Percentiles rank a stretch among this genome's conserved stretches.
Conservation (phyloP, 371 early-diverging fungal species). For the Zancudomyces culisetae region DNA sequence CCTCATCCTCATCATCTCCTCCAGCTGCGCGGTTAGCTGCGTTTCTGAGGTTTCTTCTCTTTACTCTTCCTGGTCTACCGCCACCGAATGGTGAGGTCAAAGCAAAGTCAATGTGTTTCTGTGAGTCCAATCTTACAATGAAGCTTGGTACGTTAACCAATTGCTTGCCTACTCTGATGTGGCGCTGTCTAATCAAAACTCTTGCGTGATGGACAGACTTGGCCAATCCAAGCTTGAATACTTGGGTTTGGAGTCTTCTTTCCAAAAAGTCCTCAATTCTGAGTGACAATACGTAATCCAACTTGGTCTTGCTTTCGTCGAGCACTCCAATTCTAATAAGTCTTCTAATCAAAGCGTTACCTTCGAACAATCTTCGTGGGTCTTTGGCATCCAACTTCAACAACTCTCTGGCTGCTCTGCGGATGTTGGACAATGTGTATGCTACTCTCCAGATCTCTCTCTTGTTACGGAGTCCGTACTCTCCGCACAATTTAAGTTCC, state of each 20-base stretch:
- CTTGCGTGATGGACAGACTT: slow-evolving; percentile 99
- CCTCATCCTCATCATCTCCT: slow-evolving; percentile 39
- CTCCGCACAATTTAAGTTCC: slow-evolving; percentile 97
- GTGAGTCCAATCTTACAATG: slow-evolving; percentile 80
- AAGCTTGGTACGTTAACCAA: slow-evolving; percentile 93
- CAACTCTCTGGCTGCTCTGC: slow-evolving; percentile 99
- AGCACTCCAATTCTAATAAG: slow-evolving; percentile 97
- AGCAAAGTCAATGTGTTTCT: slow-evolving; percentile 98
- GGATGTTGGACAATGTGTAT: slow-evolving; percentile 94
- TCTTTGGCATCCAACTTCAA: slow-evolving; percentile 95
- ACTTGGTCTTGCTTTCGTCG: slow-evolving; percentile 89
- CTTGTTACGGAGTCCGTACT: slow-evolving; percentile 99
- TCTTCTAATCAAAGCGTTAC: slow-evolving; percentile 96
- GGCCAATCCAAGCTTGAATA: slow-evolving; percentile 97
- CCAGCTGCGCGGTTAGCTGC: slow-evolving; percentile 44
- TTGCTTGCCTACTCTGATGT: slow-evolving; percentile 98
- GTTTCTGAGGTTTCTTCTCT: slow-evolving; percentile 71
- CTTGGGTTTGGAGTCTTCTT: slow-evolving; percentile 98
- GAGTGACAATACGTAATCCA: slow-evolving; percentile 97
- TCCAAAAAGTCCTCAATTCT: slow-evolving; percentile 98
- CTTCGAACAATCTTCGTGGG: slow-evolving; percentile 96
- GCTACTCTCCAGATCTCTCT: slow-evolving; percentile 98
- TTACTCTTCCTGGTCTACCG: slow-evolving; percentile 94
- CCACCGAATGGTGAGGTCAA: slow-evolving; percentile 96
- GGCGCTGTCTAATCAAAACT: slow-evolving; percentile 94